These are phyloP conservation scores for Prunus kanzakura DNA, from an alignment of 306 rosid species.

Conservation along the genomic window DNA sequence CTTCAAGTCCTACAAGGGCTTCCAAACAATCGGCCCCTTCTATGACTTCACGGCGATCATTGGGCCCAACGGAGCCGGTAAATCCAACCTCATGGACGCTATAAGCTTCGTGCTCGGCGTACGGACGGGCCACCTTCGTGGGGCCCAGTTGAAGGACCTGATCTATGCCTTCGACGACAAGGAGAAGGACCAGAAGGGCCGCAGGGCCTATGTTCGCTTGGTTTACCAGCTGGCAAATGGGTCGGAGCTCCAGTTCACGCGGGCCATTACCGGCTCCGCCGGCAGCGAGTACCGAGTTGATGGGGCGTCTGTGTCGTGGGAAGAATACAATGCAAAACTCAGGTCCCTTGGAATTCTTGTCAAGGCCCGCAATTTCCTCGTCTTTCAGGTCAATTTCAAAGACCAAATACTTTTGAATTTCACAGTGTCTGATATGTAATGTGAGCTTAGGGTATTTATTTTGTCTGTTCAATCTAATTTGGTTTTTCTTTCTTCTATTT, in stretches of 20 bases:
- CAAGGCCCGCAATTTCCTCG: constrained; percentile 96
- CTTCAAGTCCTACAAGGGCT: constrained; percentile 94
- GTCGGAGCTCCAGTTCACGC: constrained; percentile 73
- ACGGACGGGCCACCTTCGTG: constrained; percentile 94
- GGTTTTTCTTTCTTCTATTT: background rate
- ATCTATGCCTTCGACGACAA: constrained; percentile 87
- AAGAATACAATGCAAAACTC: constrained; percentile 56
- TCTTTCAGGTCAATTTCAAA: constrained; percentile 71
- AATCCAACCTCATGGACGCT: constrained; percentile 98
- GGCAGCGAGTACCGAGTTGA: constrained; percentile 88
- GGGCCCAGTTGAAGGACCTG: constrained; percentile 89
- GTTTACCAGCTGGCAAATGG: constrained; percentile 73
- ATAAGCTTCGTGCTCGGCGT: constrained; percentile 98
- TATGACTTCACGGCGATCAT: constrained; percentile 89
- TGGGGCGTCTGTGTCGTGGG: constrained; percentile 65
- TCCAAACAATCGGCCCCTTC: constrained; percentile 87
- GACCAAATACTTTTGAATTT: background rate
- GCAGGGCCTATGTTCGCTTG: constrained; percentile 76
- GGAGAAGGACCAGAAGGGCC: constrained; percentile 88
- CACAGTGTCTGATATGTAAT: background rate
- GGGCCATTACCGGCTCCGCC: constrained; percentile 74
- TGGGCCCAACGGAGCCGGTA: constrained; percentile 97
- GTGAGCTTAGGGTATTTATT: background rate
- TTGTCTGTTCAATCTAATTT: background rate
- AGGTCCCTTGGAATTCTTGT: constrained; percentile 92